Evolutionary conservation across 208 protist species (phyloP).

Genomic region (Acanthamoeba royreba): DNA sequence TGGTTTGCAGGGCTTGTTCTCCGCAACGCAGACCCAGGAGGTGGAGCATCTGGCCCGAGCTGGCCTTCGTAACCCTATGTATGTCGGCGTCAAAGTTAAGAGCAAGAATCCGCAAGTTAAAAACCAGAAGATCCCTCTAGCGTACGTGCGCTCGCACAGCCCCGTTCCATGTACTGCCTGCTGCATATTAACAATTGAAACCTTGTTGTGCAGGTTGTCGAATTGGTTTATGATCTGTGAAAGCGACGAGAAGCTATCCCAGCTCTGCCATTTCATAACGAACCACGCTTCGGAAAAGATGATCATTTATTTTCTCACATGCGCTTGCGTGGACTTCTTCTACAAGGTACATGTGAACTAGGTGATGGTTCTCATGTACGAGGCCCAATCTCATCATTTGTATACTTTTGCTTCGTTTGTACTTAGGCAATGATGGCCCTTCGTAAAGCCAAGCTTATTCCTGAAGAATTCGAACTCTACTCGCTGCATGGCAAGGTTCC

Average conservation of each 20-base stretch:
- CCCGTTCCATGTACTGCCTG: background rate
- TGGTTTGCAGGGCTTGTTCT: slow-evolving; percentile 79
- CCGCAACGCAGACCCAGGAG: slow-evolving; percentile 79
- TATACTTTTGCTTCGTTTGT: too few relatives aligned
- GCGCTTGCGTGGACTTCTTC: slow-evolving; percentile 82
- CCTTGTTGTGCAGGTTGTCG: slow-evolving; percentile 26
- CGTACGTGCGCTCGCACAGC: too few relatives aligned
- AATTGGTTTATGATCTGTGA: slow-evolving; percentile 74
- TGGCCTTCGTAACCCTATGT: slow-evolving; percentile 64
- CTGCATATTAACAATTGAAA: background rate
- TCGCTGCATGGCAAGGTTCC: slow-evolving; percentile 80
- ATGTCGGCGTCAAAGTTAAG: slow-evolving; percentile 64
- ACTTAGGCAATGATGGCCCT: background rate
- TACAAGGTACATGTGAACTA: too few relatives aligned
- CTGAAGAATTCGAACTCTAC: slow-evolving; percentile 54
- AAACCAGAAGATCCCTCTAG: slow-evolving; percentile 26
- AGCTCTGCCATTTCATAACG: slow-evolving; percentile 71
- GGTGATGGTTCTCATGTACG: too few relatives aligned
- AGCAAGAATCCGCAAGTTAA: background rate
- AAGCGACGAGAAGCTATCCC: slow-evolving; percentile 66
- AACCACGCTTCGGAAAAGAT: slow-evolving; percentile 65
- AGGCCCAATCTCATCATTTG: too few relatives aligned
- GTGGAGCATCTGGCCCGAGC: slow-evolving; percentile 69
- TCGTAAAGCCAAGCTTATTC: slow-evolving; percentile 3
- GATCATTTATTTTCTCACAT: slow-evolving; percentile 85